phyloP scores from a whole-genome alignment of 345 rosid genomes.

The Trapa bicornis region DNA sequence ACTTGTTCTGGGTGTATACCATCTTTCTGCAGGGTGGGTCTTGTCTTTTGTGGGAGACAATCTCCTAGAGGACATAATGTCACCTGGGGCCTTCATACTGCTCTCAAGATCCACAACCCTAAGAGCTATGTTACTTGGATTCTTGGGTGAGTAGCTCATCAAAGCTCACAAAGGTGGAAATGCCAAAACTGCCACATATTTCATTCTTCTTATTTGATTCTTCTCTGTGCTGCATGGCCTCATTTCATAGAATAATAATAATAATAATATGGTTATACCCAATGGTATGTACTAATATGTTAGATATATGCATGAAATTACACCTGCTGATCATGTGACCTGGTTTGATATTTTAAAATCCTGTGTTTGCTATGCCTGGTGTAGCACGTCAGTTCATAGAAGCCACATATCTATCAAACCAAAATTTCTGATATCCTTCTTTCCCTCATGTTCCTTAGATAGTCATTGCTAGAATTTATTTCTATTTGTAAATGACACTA shows the following conservation, averaged over 20 bases:
- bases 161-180: neutral
- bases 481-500: neutral
- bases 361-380: no score
- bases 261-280: neutral
- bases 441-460: neutral
- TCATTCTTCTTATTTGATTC: neutral
- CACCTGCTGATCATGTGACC: neutral
- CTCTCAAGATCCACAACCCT: constrained; percentile 74
- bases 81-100: constrained; percentile 76
- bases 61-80: constrained; percentile 99
- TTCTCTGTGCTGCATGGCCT: neutral
- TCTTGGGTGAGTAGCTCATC: constrained; percentile 45
- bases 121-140: constrained; percentile 59
- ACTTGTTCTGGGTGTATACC: neutral
- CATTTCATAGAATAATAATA: neutral
- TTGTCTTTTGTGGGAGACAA: constrained; percentile 92
- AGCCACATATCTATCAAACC: neutral
- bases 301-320: neutral
- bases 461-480: neutral
- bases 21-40: constrained; percentile 54
- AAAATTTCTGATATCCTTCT: neutral
- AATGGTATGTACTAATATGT: neutral
- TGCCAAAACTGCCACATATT: neutral
- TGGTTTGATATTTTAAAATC: neutral
- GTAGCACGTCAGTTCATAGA: neutral